A percentile compares a stretch with the other conserved stretches of the same genome.
Evolutionary conservation across 306 rosid genomes (phyloP).

Genomic region (Chamaecrista fasciculata): DNA sequence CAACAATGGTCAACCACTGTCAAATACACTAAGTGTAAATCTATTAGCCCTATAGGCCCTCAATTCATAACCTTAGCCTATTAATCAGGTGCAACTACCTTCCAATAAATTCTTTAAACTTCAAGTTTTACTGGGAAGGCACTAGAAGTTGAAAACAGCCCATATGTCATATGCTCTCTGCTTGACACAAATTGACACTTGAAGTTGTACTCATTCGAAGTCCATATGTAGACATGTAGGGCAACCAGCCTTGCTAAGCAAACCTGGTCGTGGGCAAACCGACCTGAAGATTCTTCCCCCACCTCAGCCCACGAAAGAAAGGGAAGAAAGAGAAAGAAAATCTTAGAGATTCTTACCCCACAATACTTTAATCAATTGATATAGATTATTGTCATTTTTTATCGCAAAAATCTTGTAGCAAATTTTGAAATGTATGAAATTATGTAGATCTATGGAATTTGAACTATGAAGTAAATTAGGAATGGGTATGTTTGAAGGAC

Average conservation of each 20-base stretch:
- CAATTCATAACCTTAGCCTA: neutral
- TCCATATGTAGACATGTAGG: neutral
- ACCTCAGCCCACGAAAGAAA: too few relatives aligned
- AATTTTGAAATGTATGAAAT: conserved; percentile 1
- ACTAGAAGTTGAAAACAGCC: neutral
- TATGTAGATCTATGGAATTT: neutral
- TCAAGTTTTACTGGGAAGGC: neutral
- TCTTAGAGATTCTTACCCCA: neutral
- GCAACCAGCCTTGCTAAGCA: neutral
- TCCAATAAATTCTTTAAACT: neutral
- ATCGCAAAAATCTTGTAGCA: neutral
- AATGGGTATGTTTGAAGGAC: neutral
- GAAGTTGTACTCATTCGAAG: neutral
- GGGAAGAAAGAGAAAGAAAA: neutral
- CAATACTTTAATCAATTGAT: too few relatives aligned
- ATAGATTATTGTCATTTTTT: neutral
- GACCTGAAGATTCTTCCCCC: neutral
- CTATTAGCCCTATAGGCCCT: neutral
- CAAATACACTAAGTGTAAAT: neutral
- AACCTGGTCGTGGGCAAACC: neutral
- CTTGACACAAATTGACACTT: conserved; percentile 11
- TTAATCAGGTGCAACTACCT: neutral
- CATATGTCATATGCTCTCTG: neutral
- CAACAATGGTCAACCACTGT: neutral
- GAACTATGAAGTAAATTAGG: conserved; percentile 10